phyloP scores from a whole-genome alignment of 176 grass and related monocot genomes.

The Triticum turgidum region DNA sequence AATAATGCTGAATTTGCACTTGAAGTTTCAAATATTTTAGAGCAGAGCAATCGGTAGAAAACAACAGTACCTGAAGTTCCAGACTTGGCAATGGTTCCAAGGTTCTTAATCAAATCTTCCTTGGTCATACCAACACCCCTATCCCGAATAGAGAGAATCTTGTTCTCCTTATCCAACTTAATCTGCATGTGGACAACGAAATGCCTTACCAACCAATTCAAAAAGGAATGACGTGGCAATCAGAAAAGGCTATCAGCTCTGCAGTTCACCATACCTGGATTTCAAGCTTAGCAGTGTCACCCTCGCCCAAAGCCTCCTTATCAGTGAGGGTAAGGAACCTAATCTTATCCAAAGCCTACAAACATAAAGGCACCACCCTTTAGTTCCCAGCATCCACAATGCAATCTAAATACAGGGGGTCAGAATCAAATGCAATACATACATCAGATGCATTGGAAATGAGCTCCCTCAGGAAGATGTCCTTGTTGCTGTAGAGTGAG shows the following conservation, averaged over 20 bases:
- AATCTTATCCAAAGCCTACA: conserved; percentile 94
- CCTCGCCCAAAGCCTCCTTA: conserved; percentile 86
- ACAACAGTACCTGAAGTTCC: conserved; percentile 71
- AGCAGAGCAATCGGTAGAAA: background rate
- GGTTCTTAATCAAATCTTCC: conserved; percentile 95
- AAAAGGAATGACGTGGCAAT: background rate
- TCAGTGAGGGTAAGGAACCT: conserved; percentile 90
- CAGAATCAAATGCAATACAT: background rate
- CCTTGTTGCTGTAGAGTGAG: conserved; percentile 99
- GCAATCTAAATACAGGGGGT: background rate
- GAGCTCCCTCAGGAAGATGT: conserved; percentile 95
- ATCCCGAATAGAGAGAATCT: conserved; percentile 81
- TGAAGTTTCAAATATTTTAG: background rate
- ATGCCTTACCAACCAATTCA: background rate
- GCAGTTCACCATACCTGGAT: conserved; percentile 57
- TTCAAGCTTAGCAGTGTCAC: conserved; percentile 94
- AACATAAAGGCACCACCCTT: background rate
- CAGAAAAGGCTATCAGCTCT: background rate
- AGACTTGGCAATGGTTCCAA: conserved; percentile 96
- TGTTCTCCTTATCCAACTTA: conserved; percentile 97
- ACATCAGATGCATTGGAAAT: conserved; percentile 99
- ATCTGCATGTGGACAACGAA: conserved; percentile 56
- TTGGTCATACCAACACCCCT: conserved; percentile 98
- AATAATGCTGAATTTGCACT: background rate
- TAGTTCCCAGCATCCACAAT: background rate